phyloP scores from a whole-genome alignment of 2,329 filamentous ascomycete genomes.

The Geosmithia putterillii region DNA sequence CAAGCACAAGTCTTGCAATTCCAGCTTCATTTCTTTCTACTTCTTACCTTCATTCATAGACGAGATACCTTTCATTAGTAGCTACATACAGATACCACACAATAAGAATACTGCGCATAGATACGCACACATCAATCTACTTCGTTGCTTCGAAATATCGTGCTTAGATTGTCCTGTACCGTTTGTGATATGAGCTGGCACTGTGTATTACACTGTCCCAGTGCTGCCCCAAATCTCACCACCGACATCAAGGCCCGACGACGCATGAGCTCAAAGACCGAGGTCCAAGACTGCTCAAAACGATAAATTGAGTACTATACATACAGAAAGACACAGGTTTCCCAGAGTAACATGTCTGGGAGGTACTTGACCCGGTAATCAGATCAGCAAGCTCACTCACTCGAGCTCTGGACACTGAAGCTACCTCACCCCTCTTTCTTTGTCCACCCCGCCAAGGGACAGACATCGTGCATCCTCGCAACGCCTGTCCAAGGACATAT shows the following conservation, averaged over 20 bases:
- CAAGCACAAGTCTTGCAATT: neutral
- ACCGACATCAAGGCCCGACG: too few relatives aligned
- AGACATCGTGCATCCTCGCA: slow-evolving; percentile 1
- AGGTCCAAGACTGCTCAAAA: too few relatives aligned
- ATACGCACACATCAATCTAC: too few relatives aligned
- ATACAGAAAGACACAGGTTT: neutral
- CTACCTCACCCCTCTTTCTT: neutral
- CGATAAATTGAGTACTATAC: too few relatives aligned
- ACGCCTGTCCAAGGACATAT: too few relatives aligned
- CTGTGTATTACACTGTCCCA: too few relatives aligned
- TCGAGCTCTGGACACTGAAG: neutral
- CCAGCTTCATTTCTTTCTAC: neutral
- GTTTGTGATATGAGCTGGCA: too few relatives aligned
- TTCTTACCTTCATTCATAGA: neutral
- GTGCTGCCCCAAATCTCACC: too few relatives aligned
- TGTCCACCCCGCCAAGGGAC: neutral
- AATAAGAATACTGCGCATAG: too few relatives aligned
- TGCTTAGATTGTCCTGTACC: too few relatives aligned
- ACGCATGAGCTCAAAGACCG: too few relatives aligned
- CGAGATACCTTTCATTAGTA: neutral
- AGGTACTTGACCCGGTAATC: neutral
- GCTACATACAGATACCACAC: neutral
- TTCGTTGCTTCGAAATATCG: too few relatives aligned
- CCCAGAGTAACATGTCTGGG: neutral
- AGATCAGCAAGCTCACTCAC: neutral